These are phyloP conservation scores for Solanum chiquidenum DNA, from an alignment of 257 asterid species.

Conservation along the genomic window DNA sequence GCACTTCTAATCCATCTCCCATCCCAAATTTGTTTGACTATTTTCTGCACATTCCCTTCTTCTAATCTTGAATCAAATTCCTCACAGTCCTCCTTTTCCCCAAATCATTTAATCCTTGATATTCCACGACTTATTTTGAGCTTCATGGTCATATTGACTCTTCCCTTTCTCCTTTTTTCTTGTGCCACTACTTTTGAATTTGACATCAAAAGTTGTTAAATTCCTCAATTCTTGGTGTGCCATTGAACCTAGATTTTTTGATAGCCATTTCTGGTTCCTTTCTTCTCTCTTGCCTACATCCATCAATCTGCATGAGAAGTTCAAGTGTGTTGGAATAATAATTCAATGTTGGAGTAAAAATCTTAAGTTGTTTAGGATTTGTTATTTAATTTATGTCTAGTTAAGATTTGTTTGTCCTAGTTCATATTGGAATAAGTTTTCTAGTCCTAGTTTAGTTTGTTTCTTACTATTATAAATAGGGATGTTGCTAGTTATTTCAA, in stretches of 20 bases:
- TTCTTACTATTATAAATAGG: too few relatives aligned
- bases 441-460: too few relatives aligned
- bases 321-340: neutral
- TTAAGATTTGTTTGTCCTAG: too few relatives aligned
- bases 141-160: neutral
- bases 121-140: neutral
- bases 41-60: neutral
- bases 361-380: too few relatives aligned
- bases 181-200: neutral
- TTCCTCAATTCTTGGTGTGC: neutral
- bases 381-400: too few relatives aligned
- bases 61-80: neutral
- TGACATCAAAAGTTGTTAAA: neutral
- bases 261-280: neutral
- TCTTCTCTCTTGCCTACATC: neutral
- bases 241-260: neutral
- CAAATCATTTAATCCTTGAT: neutral
- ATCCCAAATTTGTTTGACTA: too few relatives aligned
- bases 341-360: too few relatives aligned
- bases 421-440: too few relatives aligned
- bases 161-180: neutral
- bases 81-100: neutral
- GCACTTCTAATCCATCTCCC: neutral
- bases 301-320: neutral
- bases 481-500: too few relatives aligned